Base-by-base conservation (phyloP, 2,329 filamentous ascomycete species). In the Metarhizium sp. region DNA sequence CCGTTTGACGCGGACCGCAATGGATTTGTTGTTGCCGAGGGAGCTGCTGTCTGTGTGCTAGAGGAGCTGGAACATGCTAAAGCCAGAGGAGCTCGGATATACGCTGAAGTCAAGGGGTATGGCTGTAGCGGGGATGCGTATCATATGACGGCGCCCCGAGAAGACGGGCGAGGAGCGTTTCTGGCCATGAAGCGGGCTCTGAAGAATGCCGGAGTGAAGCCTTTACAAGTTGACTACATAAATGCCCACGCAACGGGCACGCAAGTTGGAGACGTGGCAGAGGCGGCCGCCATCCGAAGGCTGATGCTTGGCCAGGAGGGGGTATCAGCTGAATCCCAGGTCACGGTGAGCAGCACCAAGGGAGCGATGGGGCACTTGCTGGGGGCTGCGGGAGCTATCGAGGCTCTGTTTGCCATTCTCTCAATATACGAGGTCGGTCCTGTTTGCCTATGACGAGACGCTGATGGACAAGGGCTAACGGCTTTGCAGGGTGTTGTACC, bases 211-310 rank as follows among this genome's bases (percentile, higher is more conserved):
- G 72, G 78, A 0, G 66, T 95, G 42, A 77, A 76, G 52, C 92
- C 94, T 0, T 71, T 72, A 0, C 73, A 84, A 45, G 84, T 99
- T 4, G 89, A 92, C 68, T 99, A 99, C 68, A 81, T 99, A 66
- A 99, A 97, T 65, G 94, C 94, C 1, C 94, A 99, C 67, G 94
- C 92, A 1, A 99, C 94, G 1, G 89, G 88, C 25, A 99, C 92
- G 0, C 70, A 78, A 6, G 78, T 97, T 2, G 94, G 94, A 0
- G 94, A 99, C 72, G 80, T 82, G 25, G 92, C 94, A 1, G 94
- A 99, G 72, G 92, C 92, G 52, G 74, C 77, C 7, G 94, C 94
- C 0, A 92, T 97, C 62, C 86, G 84, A 58, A 73, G 81, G 0
- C 71, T 99, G 43, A 84, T 97, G 73, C 75, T 90, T 10, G 88